Evolutionary conservation across 306 rosid species (phyloP).

Genomic region (Clitoria ternatea): DNA sequence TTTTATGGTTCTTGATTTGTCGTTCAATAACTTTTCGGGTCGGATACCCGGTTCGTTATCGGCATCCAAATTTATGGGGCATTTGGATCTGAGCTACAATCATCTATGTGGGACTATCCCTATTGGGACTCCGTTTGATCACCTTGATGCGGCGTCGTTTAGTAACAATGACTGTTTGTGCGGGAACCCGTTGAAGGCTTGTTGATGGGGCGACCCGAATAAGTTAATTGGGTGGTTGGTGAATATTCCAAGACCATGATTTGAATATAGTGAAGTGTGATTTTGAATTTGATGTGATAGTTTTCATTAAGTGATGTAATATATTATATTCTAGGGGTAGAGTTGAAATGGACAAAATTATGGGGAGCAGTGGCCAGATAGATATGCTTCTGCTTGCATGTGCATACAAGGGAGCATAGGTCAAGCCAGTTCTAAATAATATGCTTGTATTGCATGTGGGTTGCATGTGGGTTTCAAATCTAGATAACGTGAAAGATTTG

Average conservation of each 20-base stretch:
- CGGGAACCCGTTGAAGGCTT: conserved; percentile 72
- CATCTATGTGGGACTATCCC: conserved; percentile 87
- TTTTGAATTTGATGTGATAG: conserved; percentile 25
- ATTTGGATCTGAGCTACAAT: conserved; percentile 73
- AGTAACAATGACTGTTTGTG: conserved; percentile 74
- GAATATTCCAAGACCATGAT: neutral
- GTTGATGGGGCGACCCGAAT: conserved; percentile 28
- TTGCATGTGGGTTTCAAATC: conserved; percentile 41
- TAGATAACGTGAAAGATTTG: conserved; percentile 32
- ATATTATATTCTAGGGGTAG: neutral
- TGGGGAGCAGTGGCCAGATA: neutral
- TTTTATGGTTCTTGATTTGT: conserved; percentile 77
- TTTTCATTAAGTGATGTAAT: conserved; percentile 17
- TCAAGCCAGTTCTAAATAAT: conserved; percentile 26
- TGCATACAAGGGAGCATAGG: conserved; percentile 28
- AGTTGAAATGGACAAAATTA: conserved; percentile 18
- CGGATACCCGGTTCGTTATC: conserved; percentile 62
- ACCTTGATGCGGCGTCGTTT: conserved; percentile 74
- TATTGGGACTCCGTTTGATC: conserved; percentile 76
- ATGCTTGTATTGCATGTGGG: conserved; percentile 38
- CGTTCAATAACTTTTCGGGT: conserved; percentile 65
- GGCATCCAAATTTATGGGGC: conserved; percentile 62
- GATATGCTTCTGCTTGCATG: conserved; percentile 21
- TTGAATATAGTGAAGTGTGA: conserved; percentile 27
- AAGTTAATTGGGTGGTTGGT: neutral